These are phyloP conservation scores for Coemansia sp. DNA, from an alignment of 192 early-diverging fungal genomes.

Conservation along the genomic window DNA sequence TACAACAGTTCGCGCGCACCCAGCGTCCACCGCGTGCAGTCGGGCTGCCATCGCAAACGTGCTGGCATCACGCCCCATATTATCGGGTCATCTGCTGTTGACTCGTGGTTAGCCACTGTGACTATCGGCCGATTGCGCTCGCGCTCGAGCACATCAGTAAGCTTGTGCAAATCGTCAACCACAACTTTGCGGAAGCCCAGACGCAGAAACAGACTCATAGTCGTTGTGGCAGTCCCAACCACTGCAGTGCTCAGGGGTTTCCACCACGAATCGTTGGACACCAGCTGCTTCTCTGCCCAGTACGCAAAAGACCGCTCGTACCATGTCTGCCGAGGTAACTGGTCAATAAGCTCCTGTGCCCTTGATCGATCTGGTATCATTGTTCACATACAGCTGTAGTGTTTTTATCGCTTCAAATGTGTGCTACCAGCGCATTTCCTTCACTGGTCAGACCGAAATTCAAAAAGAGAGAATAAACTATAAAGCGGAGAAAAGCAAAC, in stretches of 20 bases:
- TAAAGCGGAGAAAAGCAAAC: too few relatives aligned
- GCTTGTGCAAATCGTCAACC: slow-evolving; percentile 61
- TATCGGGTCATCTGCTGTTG: slow-evolving; percentile 72
- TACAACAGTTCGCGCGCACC: slow-evolving; percentile 88
- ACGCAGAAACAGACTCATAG: slow-evolving; percentile 21
- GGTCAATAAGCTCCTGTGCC: slow-evolving; percentile 19
- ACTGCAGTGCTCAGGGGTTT: slow-evolving; percentile 39
- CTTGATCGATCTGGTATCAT: not conserved
- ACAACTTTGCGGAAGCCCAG: slow-evolving; percentile 46
- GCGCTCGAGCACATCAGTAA: slow-evolving; percentile 58
- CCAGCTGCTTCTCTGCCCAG: slow-evolving; percentile 43
- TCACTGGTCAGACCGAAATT: not conserved
- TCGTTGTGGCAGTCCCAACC: slow-evolving; percentile 21
- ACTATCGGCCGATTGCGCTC: slow-evolving; percentile 61
- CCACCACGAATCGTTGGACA: slow-evolving; percentile 33
- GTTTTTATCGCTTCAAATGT: not conserved
- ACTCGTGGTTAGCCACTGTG: slow-evolving; percentile 76
- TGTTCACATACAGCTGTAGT: not conserved
- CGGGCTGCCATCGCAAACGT: slow-evolving; percentile 51
- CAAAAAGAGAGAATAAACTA: not conserved
- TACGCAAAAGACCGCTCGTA: slow-evolving; percentile 48
- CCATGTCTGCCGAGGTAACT: slow-evolving; percentile 28
- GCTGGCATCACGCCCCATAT: slow-evolving; percentile 73
- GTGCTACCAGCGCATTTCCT: not conserved
- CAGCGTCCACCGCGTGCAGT: slow-evolving; percentile 75